phyloP scores from a whole-genome alignment of 331 rosid genomes.

The Phaseolus coccineus region DNA sequence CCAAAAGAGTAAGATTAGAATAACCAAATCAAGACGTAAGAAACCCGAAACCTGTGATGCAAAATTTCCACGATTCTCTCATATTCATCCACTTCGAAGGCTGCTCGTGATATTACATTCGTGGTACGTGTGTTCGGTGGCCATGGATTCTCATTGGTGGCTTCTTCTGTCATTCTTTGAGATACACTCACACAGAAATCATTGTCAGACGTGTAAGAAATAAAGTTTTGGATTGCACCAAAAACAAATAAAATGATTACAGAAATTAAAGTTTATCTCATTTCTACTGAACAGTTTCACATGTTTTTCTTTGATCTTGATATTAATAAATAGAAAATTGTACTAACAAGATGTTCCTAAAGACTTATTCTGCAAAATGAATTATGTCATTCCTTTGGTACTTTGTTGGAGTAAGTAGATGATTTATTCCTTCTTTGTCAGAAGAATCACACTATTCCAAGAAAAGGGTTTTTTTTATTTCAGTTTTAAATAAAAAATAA shows the following conservation, averaged over 20 bases:
- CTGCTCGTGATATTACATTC: constrained; percentile 61
- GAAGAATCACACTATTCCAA: not conserved
- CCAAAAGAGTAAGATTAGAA: not conserved
- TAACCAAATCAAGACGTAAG: not conserved
- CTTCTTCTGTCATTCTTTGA: constrained; percentile 81
- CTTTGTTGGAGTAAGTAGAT: not conserved
- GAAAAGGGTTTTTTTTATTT: not conserved
- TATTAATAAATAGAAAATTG: not conserved
- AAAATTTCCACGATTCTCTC: constrained; percentile 72
- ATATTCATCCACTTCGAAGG: constrained; percentile 83
- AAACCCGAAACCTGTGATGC: constrained; percentile 57
- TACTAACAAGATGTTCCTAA: not conserved
- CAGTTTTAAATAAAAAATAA: not conserved
- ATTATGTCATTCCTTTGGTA: not conserved
- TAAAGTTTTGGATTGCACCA: not conserved
- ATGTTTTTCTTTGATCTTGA: constrained; percentile 12
- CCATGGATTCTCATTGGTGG: constrained; percentile 69
- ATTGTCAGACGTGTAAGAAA: not conserved
- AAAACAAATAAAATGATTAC: not conserved
- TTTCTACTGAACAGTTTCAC: constrained; percentile 10
- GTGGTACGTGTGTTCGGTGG: constrained; percentile 65
- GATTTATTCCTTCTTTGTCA: not conserved
- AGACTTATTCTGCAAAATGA: not conserved
- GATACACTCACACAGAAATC: not conserved
- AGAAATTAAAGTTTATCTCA: not conserved